Percentiles rank a stretch among this genome's conserved stretches.
These are phyloP conservation scores for Heritiera fomes DNA, from an alignment of 345 rosid genomes.

Conservation along the genomic window DNA sequence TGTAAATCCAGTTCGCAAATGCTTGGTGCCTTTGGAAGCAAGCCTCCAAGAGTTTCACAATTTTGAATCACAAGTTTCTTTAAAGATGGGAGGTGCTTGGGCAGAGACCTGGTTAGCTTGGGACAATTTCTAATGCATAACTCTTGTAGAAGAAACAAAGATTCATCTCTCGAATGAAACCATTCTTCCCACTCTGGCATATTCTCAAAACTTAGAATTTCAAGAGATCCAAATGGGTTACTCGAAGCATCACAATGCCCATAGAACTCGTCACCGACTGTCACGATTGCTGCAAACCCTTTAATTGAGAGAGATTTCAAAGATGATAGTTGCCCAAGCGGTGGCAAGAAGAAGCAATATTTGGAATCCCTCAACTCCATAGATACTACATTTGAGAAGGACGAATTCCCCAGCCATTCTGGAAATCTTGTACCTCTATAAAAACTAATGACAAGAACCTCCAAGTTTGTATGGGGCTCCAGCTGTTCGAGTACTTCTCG, in stretches of 20 bases:
- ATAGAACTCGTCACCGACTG: not conserved
- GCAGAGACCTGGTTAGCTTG: not conserved
- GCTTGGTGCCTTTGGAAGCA: too few species aligned
- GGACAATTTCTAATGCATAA: not conserved
- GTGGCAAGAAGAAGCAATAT: not conserved
- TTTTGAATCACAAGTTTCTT: not conserved
- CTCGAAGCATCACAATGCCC: not conserved
- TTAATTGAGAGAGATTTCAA: not conserved
- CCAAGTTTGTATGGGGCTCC: slow-evolving; percentile 10
- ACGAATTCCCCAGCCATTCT: not conserved
- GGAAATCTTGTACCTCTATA: not conserved
- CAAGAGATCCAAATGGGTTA: not conserved
- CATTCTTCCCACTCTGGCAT: not conserved
- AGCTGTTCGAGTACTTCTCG: slow-evolving; percentile 12
- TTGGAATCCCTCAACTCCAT: not conserved
- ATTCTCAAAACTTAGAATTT: not conserved
- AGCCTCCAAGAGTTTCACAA: not conserved
- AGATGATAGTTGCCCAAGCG: not conserved
- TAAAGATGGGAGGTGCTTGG: not conserved
- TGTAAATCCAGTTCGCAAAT: too few species aligned
- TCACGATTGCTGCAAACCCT: not conserved
- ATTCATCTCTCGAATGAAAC: not conserved
- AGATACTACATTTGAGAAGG: not conserved
- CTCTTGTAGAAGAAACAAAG: not conserved
- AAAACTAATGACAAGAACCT: not conserved